Conservation (phyloP, 2,329 filamentous ascomycete genomes). For the Fusarium sp. region DNA sequence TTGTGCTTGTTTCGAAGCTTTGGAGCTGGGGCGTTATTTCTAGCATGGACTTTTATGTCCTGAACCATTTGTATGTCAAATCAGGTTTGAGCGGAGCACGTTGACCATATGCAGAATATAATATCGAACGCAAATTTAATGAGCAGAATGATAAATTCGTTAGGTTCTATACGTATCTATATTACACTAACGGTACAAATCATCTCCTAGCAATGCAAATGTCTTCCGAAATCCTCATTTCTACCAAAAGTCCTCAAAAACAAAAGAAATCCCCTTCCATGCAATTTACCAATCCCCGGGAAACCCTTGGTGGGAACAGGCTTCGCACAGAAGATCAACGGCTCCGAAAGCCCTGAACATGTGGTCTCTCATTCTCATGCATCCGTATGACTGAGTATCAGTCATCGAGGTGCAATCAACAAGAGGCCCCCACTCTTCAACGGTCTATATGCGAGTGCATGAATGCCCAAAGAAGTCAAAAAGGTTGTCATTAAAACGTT, state of each 20-base stretch:
- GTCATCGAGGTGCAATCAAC: neutral
- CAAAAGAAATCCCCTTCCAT: conserved; percentile 31
- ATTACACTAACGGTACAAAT: conserved; percentile 39
- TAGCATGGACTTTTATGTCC: neutral
- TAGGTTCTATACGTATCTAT: conserved; percentile 40
- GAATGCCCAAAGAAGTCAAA: conserved; percentile 19
- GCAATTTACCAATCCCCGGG: conserved; percentile 5
- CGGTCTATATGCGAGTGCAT: conserved; percentile 31
- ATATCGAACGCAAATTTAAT: conserved; percentile 1
- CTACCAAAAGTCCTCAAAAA: conserved; percentile 27
- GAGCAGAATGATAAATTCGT: conserved; percentile 34
- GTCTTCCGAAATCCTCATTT: conserved; percentile 23
- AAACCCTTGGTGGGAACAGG: conserved; percentile 7
- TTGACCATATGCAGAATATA: conserved; percentile 8
- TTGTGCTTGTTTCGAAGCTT: conserved; percentile 1
- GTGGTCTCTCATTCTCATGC: conserved; percentile 2
- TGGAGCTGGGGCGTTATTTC: conserved; percentile 23
- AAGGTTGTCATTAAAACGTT: conserved; percentile 38
- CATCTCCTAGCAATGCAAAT: conserved; percentile 40
- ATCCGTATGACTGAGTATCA: neutral
- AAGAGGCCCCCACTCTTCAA: conserved; percentile 1
- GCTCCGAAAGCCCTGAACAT: conserved; percentile 18
- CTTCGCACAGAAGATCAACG: conserved; percentile 20
- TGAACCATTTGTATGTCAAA: neutral
- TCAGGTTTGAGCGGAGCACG: conserved; percentile 5